These are phyloP conservation scores for Colletotrichum chlorophyti DNA, from an alignment of 2,329 filamentous ascomycete species.

Conservation along the genomic window DNA sequence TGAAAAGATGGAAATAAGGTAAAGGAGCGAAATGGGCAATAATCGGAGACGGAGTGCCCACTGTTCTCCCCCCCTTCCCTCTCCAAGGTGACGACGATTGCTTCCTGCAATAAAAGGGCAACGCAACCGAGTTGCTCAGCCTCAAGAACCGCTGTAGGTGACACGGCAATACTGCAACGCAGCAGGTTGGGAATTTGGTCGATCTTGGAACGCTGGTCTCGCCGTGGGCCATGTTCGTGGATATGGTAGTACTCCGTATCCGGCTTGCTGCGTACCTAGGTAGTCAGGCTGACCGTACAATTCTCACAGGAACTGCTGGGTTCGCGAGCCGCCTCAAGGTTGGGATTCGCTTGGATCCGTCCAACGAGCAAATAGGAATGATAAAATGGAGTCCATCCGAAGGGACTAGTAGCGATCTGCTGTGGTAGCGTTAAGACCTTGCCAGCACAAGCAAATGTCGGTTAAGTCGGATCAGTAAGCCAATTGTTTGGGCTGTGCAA, in stretches of 20 bases:
- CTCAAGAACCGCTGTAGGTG: slow-evolving; percentile 1
- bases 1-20: neutral
- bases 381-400: slow-evolving; percentile 7
- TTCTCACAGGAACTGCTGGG: too few relatives aligned
- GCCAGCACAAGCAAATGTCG: slow-evolving; percentile 9
- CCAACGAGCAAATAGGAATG: slow-evolving; percentile 14
- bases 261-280: too few relatives aligned
- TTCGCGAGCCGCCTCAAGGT: slow-evolving; percentile 2
- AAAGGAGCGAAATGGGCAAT: slow-evolving; percentile 9
- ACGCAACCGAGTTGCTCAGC: slow-evolving; percentile 26
- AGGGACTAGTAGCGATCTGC: slow-evolving; percentile 11
- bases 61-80: too few relatives aligned
- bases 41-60: too few relatives aligned
- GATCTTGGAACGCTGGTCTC: slow-evolving; percentile 6
- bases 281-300: too few relatives aligned
- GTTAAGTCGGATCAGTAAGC: slow-evolving; percentile 11
- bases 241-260: too few relatives aligned
- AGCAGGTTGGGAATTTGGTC: slow-evolving; percentile 9
- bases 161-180: slow-evolving; percentile 5
- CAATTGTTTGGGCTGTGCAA: slow-evolving; percentile 18
- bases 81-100: slow-evolving; percentile 21
- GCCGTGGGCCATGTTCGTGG: neutral
- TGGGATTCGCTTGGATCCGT: slow-evolving; percentile 18
- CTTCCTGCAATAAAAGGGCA: slow-evolving; percentile 13
- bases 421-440: neutral